Evolutionary conservation across 2,329 filamentous ascomycete genomes (phyloP).

Genomic region (Diaporthe vaccinii): DNA sequence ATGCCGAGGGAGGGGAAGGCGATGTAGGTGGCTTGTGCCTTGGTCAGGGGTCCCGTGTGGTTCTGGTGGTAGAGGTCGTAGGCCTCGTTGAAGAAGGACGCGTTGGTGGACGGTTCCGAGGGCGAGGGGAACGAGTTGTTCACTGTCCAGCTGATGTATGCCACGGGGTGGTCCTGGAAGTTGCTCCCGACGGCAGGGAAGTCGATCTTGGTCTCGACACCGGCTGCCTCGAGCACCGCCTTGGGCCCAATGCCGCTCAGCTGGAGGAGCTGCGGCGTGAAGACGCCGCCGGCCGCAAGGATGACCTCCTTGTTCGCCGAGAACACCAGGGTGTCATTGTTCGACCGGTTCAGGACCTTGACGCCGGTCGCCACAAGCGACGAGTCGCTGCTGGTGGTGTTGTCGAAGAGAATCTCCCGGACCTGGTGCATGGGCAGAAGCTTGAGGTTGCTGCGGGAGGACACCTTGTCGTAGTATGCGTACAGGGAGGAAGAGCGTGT

Average conservation of each 20-base stretch:
- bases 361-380: conserved; percentile 9
- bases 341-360: not conserved
- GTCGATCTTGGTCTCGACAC: conserved; percentile 15
- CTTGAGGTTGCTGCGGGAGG: conserved; percentile 2
- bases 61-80: conserved; percentile 20
- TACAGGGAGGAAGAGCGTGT: conserved; percentile 14
- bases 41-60: not conserved
- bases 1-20: conserved; percentile 1
- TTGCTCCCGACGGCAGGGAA: not conserved
- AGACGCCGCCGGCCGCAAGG: conserved; percentile 13
- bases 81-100: conserved; percentile 17
- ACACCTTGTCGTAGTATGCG: conserved; percentile 15
- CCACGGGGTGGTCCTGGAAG: conserved; percentile 8
- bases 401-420: conserved; percentile 1
- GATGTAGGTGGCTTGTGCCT: conserved; percentile 21
- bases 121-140: not conserved
- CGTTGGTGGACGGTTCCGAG: conserved; percentile 1
- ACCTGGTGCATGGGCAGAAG: conserved; percentile 4
- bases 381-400: not conserved
- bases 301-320: conserved; percentile 6
- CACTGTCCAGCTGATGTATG: conserved; percentile 13
- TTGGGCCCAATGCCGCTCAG: conserved; percentile 15
- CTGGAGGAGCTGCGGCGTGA: conserved; percentile 9
- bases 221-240: not conserved
- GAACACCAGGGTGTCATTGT: conserved; percentile 4